These are phyloP conservation scores for Beauveria asiatica DNA, from an alignment of 2,329 filamentous ascomycete species.

Conservation along the genomic window DNA sequence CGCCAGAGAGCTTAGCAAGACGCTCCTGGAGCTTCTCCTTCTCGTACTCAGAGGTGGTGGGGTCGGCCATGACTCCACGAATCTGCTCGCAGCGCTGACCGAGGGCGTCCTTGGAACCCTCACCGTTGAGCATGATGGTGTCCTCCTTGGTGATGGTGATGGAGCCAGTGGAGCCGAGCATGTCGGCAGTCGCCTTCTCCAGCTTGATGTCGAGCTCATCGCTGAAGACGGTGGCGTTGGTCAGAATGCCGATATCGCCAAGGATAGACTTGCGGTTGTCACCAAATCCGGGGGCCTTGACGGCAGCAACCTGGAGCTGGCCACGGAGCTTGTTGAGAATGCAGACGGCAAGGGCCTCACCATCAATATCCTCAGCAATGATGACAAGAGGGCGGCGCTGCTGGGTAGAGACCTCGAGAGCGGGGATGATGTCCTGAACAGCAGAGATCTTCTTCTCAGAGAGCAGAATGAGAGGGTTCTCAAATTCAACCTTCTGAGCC, in stretches of 20 bases:
- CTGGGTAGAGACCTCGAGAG: constrained; percentile 94
- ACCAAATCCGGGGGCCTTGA: constrained; percentile 98
- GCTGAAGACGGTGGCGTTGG: constrained; percentile 94
- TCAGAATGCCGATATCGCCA: constrained; percentile 89
- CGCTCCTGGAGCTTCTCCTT: constrained; percentile 99
- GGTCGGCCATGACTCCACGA: constrained; percentile 89
- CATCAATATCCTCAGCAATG: constrained; percentile 98
- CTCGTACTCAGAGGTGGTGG: constrained; percentile 95
- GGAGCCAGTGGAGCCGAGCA: constrained; percentile 93
- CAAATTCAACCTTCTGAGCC: constrained; percentile 97
- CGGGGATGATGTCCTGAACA: constrained; percentile 96
- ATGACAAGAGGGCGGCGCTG: constrained; percentile 92
- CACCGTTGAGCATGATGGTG: constrained; percentile 95
- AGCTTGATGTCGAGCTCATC: constrained; percentile 99
- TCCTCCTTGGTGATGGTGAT: constrained; percentile 99
- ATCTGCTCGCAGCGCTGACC: constrained; percentile 98
- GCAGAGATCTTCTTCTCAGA: constrained; percentile 99
- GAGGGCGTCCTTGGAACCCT: constrained; percentile 89
- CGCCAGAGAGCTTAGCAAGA: constrained; percentile 96
- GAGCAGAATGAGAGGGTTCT: constrained; percentile 96
- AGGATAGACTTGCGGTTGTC: constrained; percentile 99
- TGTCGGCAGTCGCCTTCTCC: constrained; percentile 91
- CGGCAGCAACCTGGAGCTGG: constrained; percentile 94
- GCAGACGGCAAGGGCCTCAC: constrained; percentile 95
- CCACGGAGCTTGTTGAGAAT: constrained; percentile 99